Conservation (phyloP, 2,329 filamentous ascomycete genomes). For the Metarhizium brunneum region DNA sequence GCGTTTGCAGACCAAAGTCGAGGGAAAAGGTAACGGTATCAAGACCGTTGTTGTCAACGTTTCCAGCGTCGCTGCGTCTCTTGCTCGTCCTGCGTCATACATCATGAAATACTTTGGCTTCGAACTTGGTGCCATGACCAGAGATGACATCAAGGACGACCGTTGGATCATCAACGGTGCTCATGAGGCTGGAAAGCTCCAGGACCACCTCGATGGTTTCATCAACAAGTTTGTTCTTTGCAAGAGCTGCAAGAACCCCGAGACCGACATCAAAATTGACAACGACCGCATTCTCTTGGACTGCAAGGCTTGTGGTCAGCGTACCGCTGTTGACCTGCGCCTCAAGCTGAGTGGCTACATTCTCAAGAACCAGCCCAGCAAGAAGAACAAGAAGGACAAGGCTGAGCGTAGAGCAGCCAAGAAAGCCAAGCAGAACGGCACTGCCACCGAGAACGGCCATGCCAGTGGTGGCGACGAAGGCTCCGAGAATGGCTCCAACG, state of each 20-base stretch:
- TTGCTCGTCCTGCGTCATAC: constrained; percentile 86
- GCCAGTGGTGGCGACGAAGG: constrained; percentile 52
- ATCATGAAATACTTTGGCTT: constrained; percentile 99
- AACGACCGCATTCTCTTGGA: constrained; percentile 86
- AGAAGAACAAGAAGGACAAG: constrained; percentile 97
- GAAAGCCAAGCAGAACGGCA: constrained; percentile 71
- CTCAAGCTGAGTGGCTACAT: constrained; percentile 97
- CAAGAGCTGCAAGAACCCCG: constrained; percentile 99
- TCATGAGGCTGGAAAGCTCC: constrained; percentile 88
- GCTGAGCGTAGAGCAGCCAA: constrained; percentile 83
- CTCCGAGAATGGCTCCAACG: constrained; percentile 40
- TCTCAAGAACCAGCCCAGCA: constrained; percentile 76
- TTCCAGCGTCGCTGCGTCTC: constrained; percentile 82
- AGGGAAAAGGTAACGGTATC: constrained; percentile 99
- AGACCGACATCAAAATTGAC: constrained; percentile 94
- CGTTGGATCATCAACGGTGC: constrained; percentile 99
- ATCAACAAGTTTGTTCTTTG: constrained; percentile 98
- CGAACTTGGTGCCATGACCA: constrained; percentile 96
- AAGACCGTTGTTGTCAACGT: constrained; percentile 97
- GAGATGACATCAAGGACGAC: constrained; percentile 92
- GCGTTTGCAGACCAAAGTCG: constrained; percentile 95
- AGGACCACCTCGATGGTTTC: constrained; percentile 97
- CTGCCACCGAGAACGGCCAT: constrained; percentile 44
- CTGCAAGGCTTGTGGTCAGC: constrained; percentile 97
- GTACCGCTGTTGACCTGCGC: constrained; percentile 81